These are phyloP conservation scores for Penicillium taxi DNA, from an alignment of 495 filamentous ascomycete genomes.

Conservation along the genomic window DNA sequence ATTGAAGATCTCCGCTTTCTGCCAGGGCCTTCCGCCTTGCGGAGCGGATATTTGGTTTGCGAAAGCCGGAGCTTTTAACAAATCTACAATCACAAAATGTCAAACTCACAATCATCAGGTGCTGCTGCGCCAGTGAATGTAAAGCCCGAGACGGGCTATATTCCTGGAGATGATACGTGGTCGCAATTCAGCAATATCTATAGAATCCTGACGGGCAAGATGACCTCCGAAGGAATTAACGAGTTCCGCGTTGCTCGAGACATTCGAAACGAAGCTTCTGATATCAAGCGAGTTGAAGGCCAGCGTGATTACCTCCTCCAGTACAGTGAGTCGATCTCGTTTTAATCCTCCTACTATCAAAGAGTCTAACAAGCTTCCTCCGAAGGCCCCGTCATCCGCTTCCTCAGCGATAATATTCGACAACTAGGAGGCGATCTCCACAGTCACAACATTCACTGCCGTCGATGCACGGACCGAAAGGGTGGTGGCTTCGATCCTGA, in stretches of 20 bases:
- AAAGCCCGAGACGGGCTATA: conserved; percentile 33
- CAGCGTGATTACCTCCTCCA: conserved; percentile 71
- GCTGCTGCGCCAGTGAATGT: conserved; percentile 12
- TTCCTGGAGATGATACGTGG: conserved; percentile 52
- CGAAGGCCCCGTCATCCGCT: conserved; percentile 69
- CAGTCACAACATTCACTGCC: conserved; percentile 67
- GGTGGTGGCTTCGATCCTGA: conserved; percentile 75
- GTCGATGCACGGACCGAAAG: conserved; percentile 59
- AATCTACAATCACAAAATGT: conserved; percentile 21
- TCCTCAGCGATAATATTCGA: conserved; percentile 67
- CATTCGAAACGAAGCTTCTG: conserved; percentile 53
- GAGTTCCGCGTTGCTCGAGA: conserved; percentile 65
- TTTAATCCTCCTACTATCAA: neutral
- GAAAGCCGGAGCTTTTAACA: neutral
- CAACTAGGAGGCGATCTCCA: conserved; percentile 70
- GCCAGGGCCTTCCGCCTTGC: conserved; percentile 27
- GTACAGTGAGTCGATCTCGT: conserved; percentile 47
- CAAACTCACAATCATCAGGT: conserved; percentile 24
- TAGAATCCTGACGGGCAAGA: conserved; percentile 59
- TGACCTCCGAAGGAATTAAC: conserved; percentile 58
- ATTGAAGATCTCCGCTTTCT: conserved; percentile 17
- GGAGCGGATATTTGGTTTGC: conserved; percentile 15
- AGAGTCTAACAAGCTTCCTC: conserved; percentile 5
- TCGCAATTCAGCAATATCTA: conserved; percentile 74
- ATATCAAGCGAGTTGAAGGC: conserved; percentile 71